These are phyloP conservation scores for Tulasnella sp. DNA, from an alignment of 768 basidiomycete species.

Conservation along the genomic window DNA sequence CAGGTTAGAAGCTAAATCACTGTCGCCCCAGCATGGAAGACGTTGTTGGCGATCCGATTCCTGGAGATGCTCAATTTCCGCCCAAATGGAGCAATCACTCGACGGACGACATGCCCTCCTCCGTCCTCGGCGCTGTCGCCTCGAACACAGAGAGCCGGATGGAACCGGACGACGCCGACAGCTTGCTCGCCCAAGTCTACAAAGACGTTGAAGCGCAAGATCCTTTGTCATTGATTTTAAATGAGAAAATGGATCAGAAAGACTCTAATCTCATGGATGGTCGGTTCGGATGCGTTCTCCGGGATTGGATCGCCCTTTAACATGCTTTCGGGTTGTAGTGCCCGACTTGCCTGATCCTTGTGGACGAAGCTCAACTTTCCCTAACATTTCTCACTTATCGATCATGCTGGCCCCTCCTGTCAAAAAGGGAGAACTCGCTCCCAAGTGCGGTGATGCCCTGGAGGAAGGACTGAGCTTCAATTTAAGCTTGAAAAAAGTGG, in stretches of 20 bases:
- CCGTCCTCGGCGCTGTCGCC: background rate
- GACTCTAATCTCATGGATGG: conserved; percentile 57
- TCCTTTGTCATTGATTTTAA: conserved; percentile 43
- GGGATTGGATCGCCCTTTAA: background rate
- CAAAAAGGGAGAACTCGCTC: background rate
- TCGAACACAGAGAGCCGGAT: background rate
- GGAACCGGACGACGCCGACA: background rate
- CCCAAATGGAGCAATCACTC: background rate
- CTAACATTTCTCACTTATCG: background rate
- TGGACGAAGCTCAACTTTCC: conserved; percentile 37
- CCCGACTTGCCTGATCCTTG: conserved; percentile 56
- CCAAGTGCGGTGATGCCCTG: background rate
- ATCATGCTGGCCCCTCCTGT: conserved; percentile 27
- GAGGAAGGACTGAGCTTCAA: conserved; percentile 13
- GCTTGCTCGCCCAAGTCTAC: background rate
- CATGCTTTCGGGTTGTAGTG: conserved; percentile 42
- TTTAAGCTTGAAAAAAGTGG: conserved; percentile 51
- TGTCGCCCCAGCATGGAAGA: background rate
- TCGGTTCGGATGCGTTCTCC: conserved; percentile 35
- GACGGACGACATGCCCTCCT: background rate
- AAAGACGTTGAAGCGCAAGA: background rate
- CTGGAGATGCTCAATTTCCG: background rate
- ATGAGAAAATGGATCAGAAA: conserved; percentile 55
- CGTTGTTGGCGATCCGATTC: background rate
- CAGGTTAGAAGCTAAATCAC: background rate